Evolutionary conservation across 1,139 yeast species (phyloP).

Genomic region (Suhomyces yuchorum): DNA sequence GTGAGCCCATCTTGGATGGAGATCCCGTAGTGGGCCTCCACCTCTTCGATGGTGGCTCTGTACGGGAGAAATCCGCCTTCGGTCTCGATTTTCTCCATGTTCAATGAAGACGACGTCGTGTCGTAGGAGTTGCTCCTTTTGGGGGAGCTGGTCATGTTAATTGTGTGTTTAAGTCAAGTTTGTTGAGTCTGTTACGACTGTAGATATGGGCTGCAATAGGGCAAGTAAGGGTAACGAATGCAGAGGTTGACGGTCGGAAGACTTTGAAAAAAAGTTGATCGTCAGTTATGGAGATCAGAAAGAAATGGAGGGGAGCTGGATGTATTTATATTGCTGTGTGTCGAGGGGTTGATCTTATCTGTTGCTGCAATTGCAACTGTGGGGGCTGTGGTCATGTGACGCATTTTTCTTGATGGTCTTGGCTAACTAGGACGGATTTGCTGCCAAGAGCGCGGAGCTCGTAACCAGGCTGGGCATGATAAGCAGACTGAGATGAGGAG

Average conservation of each 20-base stretch:
- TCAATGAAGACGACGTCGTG: neutral
- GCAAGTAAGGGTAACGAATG: neutral
- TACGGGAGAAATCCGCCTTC: constrained; percentile 16
- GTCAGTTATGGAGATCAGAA: neutral
- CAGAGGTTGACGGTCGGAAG: neutral
- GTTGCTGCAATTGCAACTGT: constrained; percentile 5
- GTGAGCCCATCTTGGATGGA: constrained; percentile 20
- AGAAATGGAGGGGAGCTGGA: neutral
- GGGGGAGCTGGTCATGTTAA: neutral
- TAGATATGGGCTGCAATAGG: neutral
- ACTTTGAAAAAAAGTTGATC: neutral
- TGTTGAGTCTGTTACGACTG: neutral
- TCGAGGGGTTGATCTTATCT: constrained; percentile 1
- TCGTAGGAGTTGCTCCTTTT: neutral
- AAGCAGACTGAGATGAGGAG: neutral
- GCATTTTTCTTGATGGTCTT: constrained; percentile 6
- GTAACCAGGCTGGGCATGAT: constrained; percentile 7
- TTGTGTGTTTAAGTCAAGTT: neutral
- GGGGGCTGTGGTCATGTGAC: constrained; percentile 4
- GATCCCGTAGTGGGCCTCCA: constrained; percentile 18
- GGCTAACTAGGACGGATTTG: constrained; percentile 5
- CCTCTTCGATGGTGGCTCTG: constrained; percentile 18
- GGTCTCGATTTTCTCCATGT: constrained; percentile 1
- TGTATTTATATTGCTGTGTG: neutral
- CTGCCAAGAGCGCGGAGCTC: constrained; percentile 12